These are phyloP conservation scores for Botrytis medusae DNA, from an alignment of 2,329 filamentous ascomycete genomes.

Conservation along the genomic window DNA sequence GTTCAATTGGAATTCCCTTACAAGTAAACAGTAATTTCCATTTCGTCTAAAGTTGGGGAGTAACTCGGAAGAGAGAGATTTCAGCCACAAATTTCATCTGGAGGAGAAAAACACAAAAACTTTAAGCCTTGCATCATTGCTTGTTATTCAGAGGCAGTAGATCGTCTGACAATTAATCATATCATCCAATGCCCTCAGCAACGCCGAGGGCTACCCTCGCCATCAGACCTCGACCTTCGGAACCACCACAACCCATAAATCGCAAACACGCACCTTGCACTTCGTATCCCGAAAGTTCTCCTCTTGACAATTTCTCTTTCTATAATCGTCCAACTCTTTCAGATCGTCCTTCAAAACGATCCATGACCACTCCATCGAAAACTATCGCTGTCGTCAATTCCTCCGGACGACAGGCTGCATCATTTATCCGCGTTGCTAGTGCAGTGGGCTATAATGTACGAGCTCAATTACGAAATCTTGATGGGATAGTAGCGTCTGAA, in stretches of 20 bases:
- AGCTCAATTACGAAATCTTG: constrained; percentile 83
- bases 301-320: constrained; percentile 24
- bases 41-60: constrained; percentile 7
- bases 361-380: constrained; percentile 38
- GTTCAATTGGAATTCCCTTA: neutral
- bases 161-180: neutral
- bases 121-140: neutral
- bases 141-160: neutral
- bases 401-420: constrained; percentile 92
- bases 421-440: constrained; percentile 88
- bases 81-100: constrained; percentile 1
- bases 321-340: constrained; percentile 26
- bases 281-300: constrained; percentile 32
- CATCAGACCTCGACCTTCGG: constrained; percentile 33
- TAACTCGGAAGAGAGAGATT: neutral
- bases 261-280: constrained; percentile 37
- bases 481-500: constrained; percentile 85
- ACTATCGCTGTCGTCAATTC: constrained; percentile 95
- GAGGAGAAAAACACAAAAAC: neutral
- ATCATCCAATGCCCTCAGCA: constrained; percentile 36
- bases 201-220: constrained; percentile 33
- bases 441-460: constrained; percentile 92
- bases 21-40: constrained; percentile 17
- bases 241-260: constrained; percentile 28
- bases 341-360: constrained; percentile 37